These are phyloP conservation scores for Chamaecyparis obtusa DNA, from an alignment of 75 land plant species.

Conservation along the genomic window DNA sequence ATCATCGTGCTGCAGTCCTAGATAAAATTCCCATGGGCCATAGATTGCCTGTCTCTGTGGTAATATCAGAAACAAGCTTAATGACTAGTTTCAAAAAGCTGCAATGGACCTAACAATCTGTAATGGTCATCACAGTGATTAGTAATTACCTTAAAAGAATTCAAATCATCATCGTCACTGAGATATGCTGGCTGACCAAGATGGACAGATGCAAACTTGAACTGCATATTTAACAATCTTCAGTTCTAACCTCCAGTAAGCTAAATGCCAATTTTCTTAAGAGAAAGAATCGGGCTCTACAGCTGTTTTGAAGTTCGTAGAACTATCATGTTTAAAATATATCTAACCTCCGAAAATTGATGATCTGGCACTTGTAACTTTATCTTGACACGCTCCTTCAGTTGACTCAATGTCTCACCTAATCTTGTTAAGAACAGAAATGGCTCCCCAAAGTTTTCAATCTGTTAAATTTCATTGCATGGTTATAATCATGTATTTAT, in stretches of 20 bases:
- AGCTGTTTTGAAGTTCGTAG: not conserved
- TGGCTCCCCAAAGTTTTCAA: not conserved
- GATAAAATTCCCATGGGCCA: slow-evolving; percentile 4
- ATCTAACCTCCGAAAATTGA: not conserved
- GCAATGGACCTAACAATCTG: not conserved
- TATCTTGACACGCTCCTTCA: not conserved
- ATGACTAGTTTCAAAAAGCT: not conserved
- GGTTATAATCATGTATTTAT: not conserved
- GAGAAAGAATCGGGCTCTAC: not conserved
- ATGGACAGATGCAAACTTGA: slow-evolving; percentile 1
- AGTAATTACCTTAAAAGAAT: not conserved
- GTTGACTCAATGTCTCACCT: not conserved
- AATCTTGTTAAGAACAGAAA: not conserved
- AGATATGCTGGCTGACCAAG: not conserved
- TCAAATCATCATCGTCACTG: not conserved
- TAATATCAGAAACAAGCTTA: not conserved
- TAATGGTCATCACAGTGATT: not conserved
- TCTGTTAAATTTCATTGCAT: not conserved
- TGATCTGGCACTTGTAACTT: not conserved
- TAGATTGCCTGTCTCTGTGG: not conserved
- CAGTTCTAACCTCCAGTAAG: not conserved
- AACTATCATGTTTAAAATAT: not conserved
- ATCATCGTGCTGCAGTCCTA: not conserved
- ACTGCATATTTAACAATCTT: not conserved
- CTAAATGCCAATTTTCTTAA: not conserved